A percentile compares a stretch with the other conserved stretches of the same genome.
Conservation (phyloP, 306 rosid genomes). For the Ziziphus jujuba region DNA sequence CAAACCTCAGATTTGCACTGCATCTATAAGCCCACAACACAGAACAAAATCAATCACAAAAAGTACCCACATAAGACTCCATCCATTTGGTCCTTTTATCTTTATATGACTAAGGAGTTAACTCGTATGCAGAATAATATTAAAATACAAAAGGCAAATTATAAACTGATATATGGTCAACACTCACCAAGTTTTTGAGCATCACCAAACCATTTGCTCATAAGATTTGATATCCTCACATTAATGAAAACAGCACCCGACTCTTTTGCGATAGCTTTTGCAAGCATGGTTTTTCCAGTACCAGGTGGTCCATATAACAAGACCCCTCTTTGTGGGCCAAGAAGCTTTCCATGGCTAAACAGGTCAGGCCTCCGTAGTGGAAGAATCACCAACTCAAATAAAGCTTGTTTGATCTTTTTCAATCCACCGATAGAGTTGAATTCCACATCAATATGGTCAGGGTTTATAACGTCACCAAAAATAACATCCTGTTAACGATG, state of each 20-base stretch:
- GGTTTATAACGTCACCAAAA: slow-evolving; percentile 95
- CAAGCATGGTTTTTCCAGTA: slow-evolving; percentile 99
- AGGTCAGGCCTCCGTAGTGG: slow-evolving; percentile 81
- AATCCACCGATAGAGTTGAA: slow-evolving; percentile 88
- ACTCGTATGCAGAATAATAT: neutral
- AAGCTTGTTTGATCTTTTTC: slow-evolving; percentile 71
- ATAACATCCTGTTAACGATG: slow-evolving; percentile 77
- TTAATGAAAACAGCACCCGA: slow-evolving; percentile 96
- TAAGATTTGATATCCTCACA: slow-evolving; percentile 85
- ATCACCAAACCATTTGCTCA: slow-evolving; percentile 99
- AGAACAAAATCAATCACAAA: too few relatives aligned
- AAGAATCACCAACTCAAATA: slow-evolving; percentile 87
- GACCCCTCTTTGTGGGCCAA: slow-evolving; percentile 95
- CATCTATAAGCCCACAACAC: too few relatives aligned
- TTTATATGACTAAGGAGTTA: neutral
- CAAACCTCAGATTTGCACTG: too few relatives aligned
- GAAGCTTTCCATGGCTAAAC: slow-evolving; percentile 82
- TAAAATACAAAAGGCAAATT: neutral
- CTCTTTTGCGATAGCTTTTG: slow-evolving; percentile 97
- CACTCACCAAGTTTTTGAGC: slow-evolving; percentile 96
- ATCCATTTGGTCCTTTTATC: too few relatives aligned
- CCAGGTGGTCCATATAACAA: slow-evolving; percentile 96
- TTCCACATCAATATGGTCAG: slow-evolving; percentile 88
- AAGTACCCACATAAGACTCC: too few relatives aligned
- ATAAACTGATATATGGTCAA: neutral